Evolutionary conservation across 306 rosid genomes (phyloP), one percentile per base, ranked within the genome.

Genomic region (Citrullus colocynthis): DNA sequence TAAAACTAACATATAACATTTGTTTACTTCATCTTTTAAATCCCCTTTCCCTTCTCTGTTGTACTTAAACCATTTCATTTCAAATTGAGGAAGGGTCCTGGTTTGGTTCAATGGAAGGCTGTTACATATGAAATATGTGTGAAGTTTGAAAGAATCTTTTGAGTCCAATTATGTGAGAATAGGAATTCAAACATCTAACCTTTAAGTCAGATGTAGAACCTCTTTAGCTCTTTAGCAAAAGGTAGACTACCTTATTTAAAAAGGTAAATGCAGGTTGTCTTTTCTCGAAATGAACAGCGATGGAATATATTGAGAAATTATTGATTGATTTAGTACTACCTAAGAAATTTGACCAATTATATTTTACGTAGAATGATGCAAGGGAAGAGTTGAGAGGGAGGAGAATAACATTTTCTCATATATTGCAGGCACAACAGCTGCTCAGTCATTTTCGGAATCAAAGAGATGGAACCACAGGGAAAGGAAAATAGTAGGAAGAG

Each of bases 401-500:
- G 76, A 17, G 76, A 17, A 59, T 79, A 49, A 72, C 5, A 24
- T 32, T 48, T 20, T 16, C 5, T 61, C 57, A 18, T 62, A 52
- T 39, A 14, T 75, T 86, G 89, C 92, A 93, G 98, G 98, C 97
- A 79, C 98, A 88, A 42, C 97, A 93, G 83, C 96, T 93, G 82
- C 97, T 93, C 69, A 87, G 98, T 71, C 93, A 93, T 85, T 93
- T 93, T 80, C 92, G 98, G 58, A 90, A 83, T 80, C 96, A 88
- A 78, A 85, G 98, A 56, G 96, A 91, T 80, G 90, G 84, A 80
- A 83, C 86, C 13, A 75, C 81, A 32, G 90, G 85, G 79, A 93
- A 89, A 82, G 92, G 88, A 75, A 93, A 87, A 78, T 84, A 88
- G 20, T 91, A 85, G 89, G 74, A 78, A 51, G 83, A 49, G 60